Base-by-base conservation (phyloP, 352 stramenopile species). In the Pythium coloratum region DNA sequence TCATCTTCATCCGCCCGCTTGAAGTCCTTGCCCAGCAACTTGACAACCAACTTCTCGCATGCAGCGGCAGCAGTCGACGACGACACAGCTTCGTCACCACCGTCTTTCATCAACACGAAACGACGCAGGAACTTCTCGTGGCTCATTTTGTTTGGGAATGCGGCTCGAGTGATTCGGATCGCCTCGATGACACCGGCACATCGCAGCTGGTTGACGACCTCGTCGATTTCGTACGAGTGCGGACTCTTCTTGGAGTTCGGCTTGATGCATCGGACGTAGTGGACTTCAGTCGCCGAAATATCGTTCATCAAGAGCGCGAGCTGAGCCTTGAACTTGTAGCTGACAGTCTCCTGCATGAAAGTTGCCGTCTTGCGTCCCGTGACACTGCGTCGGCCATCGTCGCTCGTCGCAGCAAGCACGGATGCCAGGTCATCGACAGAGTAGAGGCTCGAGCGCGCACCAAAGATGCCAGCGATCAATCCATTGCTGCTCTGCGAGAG, bases 111-210 rank as follows among this genome's bases (percentile, higher is more conserved):
- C 55, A 93, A 73, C 28, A 94, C 84, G 66, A 96, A 96, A 20
- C 88, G 83, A 28, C 82, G 80, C 4, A 96, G 66, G 62, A 94
- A 96, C 50, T 90, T 90, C 62, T 96, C 76, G 75, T 99, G 97
- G 30, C 80, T 80, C 70, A 99, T 89, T 56, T 99, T 98, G 82
- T 97, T 97, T 3, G 91, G 91, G 67, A 96, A 97, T 1, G 91
- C 86, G 1, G 88, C 84, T 24, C 91, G 83, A 50, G 87, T 95
- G 61, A 97, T 97, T 26, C 91, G 88, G 54, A 97, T 96, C 1
- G 91, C 91, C 74, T 97, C 89, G 36, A 97, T 86, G 26, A 97
- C 89, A 64, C 91, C 91, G 3, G 89, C 91, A 62, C 87, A 97
- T 5, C 91, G 86, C 51, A 97, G 76, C 62, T 97, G 91, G 58